Percentiles rank a stretch among this genome's conserved stretches.
Evolutionary conservation across 306 rosid species (phyloP).

Genomic region (Vicia sativa): DNA sequence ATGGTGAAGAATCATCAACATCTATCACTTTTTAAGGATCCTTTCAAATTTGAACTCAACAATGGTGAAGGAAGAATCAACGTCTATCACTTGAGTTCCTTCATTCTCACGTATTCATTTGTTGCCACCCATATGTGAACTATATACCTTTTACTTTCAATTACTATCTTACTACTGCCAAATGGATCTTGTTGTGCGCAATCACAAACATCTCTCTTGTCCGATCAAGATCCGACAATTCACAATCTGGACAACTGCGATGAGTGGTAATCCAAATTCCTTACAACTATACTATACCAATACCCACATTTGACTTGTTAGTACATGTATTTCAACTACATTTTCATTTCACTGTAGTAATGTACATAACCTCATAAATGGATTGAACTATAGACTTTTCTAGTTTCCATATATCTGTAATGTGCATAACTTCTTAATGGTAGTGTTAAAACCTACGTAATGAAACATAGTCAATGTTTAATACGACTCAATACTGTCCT

Average conservation of each 20-base stretch:
- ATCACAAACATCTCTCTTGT: too few species aligned
- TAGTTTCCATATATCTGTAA: constrained; percentile 13
- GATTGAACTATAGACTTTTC: background rate
- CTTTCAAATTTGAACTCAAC: constrained; percentile 70
- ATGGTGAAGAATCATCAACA: constrained; percentile 49
- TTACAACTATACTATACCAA: background rate
- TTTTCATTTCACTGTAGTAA: constrained; percentile 1
- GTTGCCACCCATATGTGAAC: background rate
- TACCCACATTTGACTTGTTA: constrained; percentile 2
- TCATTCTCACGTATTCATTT: background rate
- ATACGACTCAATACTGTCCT: background rate
- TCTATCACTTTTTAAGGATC: constrained; percentile 56
- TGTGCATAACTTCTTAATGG: constrained; percentile 25
- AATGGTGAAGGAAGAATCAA: constrained; percentile 44
- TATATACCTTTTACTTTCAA: constrained; percentile 27
- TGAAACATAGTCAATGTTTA: background rate
- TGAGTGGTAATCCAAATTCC: too few species aligned
- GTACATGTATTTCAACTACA: constrained; percentile 15
- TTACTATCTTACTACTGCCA: too few species aligned
- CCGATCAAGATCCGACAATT: too few species aligned
- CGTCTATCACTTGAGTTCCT: constrained; percentile 34
- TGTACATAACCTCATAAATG: constrained; percentile 27
- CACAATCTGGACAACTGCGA: too few species aligned
- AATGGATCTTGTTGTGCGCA: too few species aligned
- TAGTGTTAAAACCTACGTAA: background rate